These are phyloP conservation scores for Erodium texanum DNA, from an alignment of 441 rosid species.

Conservation along the genomic window DNA sequence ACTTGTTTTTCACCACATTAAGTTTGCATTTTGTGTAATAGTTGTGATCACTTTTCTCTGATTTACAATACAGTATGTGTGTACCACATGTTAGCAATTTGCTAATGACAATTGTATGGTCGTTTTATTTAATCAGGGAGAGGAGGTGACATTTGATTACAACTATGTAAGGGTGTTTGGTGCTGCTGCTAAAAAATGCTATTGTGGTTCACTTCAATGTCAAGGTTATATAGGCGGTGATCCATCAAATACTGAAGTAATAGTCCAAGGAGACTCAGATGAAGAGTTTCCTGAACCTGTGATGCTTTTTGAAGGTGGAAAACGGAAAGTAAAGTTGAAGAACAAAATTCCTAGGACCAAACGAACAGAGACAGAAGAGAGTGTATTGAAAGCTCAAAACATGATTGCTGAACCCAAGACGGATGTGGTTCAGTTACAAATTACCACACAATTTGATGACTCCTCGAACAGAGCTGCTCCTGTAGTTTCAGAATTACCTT, in stretches of 20 bases:
- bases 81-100: slow-evolving; percentile 1
- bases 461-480: slow-evolving; percentile 27
- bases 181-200: slow-evolving; percentile 96
- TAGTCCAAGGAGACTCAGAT: slow-evolving; percentile 92
- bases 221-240: slow-evolving; percentile 98
- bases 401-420: slow-evolving; percentile 13
- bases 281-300: slow-evolving; percentile 93
- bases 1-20: background rate
- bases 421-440: slow-evolving; percentile 25
- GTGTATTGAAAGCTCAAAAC: slow-evolving; percentile 21
- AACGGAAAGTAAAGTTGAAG: slow-evolving; percentile 22
- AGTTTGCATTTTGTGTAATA: background rate
- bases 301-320: slow-evolving; percentile 49
- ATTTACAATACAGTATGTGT: background rate
- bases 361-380: slow-evolving; percentile 27
- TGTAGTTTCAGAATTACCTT: slow-evolving; percentile 23
- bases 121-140: slow-evolving; percentile 40
- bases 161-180: slow-evolving; percentile 96
- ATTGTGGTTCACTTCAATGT: slow-evolving; percentile 81
- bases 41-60: background rate
- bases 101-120: background rate
- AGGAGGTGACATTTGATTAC: slow-evolving; percentile 96
- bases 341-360: slow-evolving; percentile 22
- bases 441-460: slow-evolving; percentile 24
- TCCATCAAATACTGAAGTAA: slow-evolving; percentile 61